Evolutionary conservation across 225 moss, liverwort and hornwort species (phyloP).

Genomic region (Physcomitrium patens): DNA sequence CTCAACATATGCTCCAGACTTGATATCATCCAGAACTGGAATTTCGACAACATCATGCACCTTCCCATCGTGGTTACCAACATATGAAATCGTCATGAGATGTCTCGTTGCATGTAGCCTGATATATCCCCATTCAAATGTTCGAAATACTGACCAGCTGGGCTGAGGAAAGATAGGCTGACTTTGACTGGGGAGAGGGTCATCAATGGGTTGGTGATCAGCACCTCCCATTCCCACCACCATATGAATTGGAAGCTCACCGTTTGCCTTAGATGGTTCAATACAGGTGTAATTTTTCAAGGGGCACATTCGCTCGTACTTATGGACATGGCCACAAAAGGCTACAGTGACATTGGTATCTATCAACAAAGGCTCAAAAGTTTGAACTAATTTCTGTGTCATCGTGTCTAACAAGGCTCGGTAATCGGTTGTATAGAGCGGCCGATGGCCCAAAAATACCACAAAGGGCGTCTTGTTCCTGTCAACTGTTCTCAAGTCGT

Average conservation of each 20-base stretch:
- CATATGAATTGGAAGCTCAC: slow-evolving; percentile 51
- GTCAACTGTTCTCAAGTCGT: slow-evolving; percentile 50
- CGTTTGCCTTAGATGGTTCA: not conserved
- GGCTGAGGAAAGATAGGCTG: slow-evolving; percentile 47
- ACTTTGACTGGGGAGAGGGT: slow-evolving; percentile 28
- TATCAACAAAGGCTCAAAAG: slow-evolving; percentile 52
- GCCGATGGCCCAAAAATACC: slow-evolving; percentile 55
- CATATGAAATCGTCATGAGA: slow-evolving; percentile 47
- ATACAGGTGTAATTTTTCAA: slow-evolving; percentile 49
- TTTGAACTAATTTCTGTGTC: slow-evolving; percentile 43
- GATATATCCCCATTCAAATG: slow-evolving; percentile 48
- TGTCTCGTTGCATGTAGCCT: slow-evolving; percentile 54
- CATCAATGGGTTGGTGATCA: slow-evolving; percentile 44
- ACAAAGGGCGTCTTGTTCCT: slow-evolving; percentile 56
- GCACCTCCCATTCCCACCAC: slow-evolving; percentile 63
- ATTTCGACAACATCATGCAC: slow-evolving; percentile 54
- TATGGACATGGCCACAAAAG: slow-evolving; percentile 68
- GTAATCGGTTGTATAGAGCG: slow-evolving; percentile 50
- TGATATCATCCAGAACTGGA: slow-evolving; percentile 21
- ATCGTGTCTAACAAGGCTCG: not conserved
- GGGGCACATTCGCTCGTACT: slow-evolving; percentile 60
- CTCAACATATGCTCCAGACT: not conserved
- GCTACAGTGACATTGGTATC: slow-evolving; percentile 52
- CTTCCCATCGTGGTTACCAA: slow-evolving; percentile 61
- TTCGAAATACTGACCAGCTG: slow-evolving; percentile 49